Evolutionary conservation across 139 green algal genomes (phyloP), one percentile per base, ranked within the genome.

Genomic region (Chlamydomonas sphaeroides): DNA sequence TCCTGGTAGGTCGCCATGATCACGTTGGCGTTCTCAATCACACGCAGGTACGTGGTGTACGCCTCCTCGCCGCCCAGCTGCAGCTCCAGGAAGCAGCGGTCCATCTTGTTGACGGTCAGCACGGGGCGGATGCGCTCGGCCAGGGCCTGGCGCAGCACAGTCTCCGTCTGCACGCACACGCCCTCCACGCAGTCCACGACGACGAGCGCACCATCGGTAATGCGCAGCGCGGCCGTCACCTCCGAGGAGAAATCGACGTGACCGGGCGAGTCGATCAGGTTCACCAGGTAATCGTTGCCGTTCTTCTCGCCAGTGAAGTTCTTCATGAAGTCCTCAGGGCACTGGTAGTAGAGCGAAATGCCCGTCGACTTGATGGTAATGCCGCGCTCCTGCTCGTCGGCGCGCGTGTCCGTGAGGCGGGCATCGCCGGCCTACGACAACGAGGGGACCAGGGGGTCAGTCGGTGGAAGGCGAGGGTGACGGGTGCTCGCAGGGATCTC

Each of bases 311-410:
- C 92, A 66, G 90, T 94, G 82, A 95, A 94, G 74, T 86, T 91
- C 83, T 96, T 91, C 65, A 99, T 92, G 62, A 91, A 76, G 45
- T 94, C 91, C 3, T 98, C 95, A 0, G 79, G 68, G 89, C 98
- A 98, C 80, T 96, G 81, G 89, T 99, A 99, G 90, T 98, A 99
- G 72, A 99, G 95, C 15, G 97, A 99, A 87, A 99, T 99, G 74
- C 95, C 95, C 39, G 97, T 99, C 62, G 96, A 99, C 95, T 99
- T 99, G 93, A 99, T 99, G 80, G 97, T 99, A 88, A 99, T 99
- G 83, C 97, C 96, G 66, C 97, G 95, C 85, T 99, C 97, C 89
- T 98, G 96, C 93, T 99, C 97, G 86, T 99, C 97, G 68, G 94
- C 90, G 67, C 97, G 95, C 5, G 97, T 99, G 88, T 99, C 97